Percentiles rank a stretch among this genome's conserved stretches.
phyloP scores from a whole-genome alignment of 495 filamentous ascomycete species.

The Podospora anserina region DNA sequence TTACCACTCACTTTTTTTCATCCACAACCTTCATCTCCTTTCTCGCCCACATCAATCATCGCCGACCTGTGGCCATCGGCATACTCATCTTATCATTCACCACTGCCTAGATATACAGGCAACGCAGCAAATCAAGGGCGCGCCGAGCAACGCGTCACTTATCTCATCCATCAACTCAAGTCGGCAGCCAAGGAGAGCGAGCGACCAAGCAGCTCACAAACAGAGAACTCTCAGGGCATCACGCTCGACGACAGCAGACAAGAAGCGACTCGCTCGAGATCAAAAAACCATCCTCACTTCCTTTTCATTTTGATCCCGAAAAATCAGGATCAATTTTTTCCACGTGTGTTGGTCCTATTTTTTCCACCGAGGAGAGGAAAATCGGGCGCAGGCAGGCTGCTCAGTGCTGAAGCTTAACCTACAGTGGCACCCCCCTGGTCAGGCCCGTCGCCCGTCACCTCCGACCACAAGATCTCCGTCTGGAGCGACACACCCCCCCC shows the following conservation, averaged over 20 bases:
- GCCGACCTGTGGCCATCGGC: neutral
- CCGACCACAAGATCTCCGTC: conserved; percentile 21
- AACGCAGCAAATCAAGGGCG: neutral
- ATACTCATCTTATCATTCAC: neutral
- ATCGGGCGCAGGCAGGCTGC: neutral
- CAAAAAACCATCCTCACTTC: neutral
- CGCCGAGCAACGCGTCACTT: conserved; percentile 6
- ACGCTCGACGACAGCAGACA: neutral
- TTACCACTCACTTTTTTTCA: conserved; percentile 2
- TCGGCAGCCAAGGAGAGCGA: conserved; percentile 5
- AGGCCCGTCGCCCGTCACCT: conserved; percentile 26
- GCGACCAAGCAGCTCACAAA: neutral
- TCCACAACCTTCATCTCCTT: neutral
- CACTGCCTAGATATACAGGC: neutral
- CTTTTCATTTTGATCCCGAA: neutral
- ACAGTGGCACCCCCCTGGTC: conserved; percentile 24
- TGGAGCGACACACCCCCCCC: neutral
- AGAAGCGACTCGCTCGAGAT: neutral
- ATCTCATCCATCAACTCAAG: neutral
- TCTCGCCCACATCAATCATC: neutral
- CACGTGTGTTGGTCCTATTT: neutral
- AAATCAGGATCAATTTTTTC: neutral
- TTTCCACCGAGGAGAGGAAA: neutral
- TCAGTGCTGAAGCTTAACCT: neutral
- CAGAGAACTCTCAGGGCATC: too few relatives aligned